phyloP scores from a whole-genome alignment of 129 eudicot species.

The Erigeron canadensis region DNA sequence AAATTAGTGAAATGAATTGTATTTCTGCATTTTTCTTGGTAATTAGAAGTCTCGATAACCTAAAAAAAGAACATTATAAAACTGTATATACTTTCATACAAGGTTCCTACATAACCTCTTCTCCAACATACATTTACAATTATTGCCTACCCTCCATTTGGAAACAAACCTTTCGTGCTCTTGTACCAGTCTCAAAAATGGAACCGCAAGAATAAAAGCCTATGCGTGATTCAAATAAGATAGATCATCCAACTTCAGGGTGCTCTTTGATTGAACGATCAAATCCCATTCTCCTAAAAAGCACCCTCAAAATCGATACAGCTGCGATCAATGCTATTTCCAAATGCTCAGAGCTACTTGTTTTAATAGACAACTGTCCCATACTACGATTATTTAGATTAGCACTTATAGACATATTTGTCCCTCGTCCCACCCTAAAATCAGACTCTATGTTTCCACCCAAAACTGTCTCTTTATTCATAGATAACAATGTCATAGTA shows the following conservation, averaged over 20 bases:
- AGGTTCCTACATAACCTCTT: conserved; percentile 21
- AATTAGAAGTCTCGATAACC: not conserved
- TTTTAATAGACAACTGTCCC: conserved; percentile 79
- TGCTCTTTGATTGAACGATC: conserved; percentile 26
- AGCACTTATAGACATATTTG: conserved; percentile 62
- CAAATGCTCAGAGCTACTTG: conserved; percentile 75
- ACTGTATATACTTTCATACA: conserved; percentile 7
- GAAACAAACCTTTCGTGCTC: conserved; percentile 16
- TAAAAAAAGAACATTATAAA: not conserved
- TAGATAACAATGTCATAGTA: conserved; percentile 57
- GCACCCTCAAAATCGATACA: conserved; percentile 53
- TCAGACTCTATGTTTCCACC: conserved; percentile 71
- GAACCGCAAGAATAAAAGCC: conserved; percentile 13
- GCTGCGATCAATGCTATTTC: conserved; percentile 74
- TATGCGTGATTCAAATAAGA: not conserved
- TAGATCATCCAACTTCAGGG: conserved; percentile 29
- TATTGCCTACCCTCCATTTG: conserved; percentile 22
- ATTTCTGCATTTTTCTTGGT: not conserved
- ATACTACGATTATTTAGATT: conserved; percentile 66
- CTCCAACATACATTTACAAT: conserved; percentile 33
- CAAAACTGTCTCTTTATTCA: conserved; percentile 68
- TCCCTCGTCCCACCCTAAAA: conserved; percentile 68
- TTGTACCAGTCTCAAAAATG: conserved; percentile 18
- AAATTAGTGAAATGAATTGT: no score
- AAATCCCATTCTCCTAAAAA: conserved; percentile 52